Evolutionary conservation across 495 filamentous ascomycete genomes (phyloP), one percentile per base, ranked within the genome.

Genomic region (Penicillium canariense): DNA sequence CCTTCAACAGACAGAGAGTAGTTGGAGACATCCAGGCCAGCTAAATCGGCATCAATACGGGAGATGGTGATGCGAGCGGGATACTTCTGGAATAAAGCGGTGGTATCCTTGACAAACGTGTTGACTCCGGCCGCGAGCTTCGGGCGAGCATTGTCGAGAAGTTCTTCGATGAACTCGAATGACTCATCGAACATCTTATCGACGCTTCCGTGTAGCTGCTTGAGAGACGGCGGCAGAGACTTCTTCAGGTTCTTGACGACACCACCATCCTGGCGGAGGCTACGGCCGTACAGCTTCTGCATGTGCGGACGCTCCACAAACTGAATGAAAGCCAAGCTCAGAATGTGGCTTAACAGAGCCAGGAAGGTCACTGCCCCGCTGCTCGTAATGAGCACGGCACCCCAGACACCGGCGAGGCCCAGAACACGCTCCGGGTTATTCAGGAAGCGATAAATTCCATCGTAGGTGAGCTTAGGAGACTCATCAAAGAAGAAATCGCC

Each of bases 341-440:
- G 77, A 50, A 93, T 79, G 60, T 97, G 95, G 60, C 89, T 91
- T 43, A 92, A 67, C 26, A 96, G 71, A 3, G 94, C 94, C 54
- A 97, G 74, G 68, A 87, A 81, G 61, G 96, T 91, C 55, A 97
- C 85, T 9, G 87, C 76, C 27, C 82, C 80, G 68, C 89, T 97
- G 72, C 87, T 87, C 9, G 93, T 95, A 59, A 97, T 96, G 51
- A 97, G 80, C 18, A 90, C 94, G 22, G 91, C 85, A 48, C 94
- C 94, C 93, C 93, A 98, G 17, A 97, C 80, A n/a, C 93, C 94
- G 10, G 95, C 94, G 1, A 94, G 84, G 44, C 94, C 94, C 52
- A 98, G 82, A 28, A 97, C 84, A 55, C 94, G 87, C 69, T 98
- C 94, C 0, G 94, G 94, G 65, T 97, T 97, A 76, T 98, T 98